Evolutionary conservation across 1,284 basidiomycete genomes (phyloP), one percentile per base, ranked within the genome.

Genomic region (Microbotryum lychnidis-dioicae): DNA sequence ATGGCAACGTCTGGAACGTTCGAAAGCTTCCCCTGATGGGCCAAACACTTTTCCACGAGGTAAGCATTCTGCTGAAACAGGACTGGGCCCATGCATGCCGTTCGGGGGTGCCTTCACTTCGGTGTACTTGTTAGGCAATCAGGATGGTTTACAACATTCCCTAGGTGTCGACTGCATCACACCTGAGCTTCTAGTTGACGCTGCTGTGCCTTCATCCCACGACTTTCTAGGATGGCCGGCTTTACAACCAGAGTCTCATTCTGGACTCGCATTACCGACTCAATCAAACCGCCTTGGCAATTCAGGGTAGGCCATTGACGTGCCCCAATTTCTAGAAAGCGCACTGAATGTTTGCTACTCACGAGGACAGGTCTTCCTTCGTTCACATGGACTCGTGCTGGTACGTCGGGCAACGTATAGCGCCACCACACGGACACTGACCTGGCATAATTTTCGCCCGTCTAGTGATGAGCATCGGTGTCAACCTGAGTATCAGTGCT

Each of bases 261-360:
- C 78, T 94, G 50, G 92, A 91, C 72, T 88, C 89, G 16, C 89
- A 93, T 0, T 76, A 92, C 42, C 88, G 89, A 61, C 80, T 94
- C 58, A 91, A 89, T 72, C 83, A 84, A 25, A 91, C 63, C n/a
- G 60, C 61, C 1, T 67, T 70, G 25, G 64, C 14, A 2, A 50
- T 47, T 18, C 61, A 70, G 27, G 68, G 68, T 3, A 29, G 61
- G 0, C 63, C 69, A 0, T 37, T 37, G 9, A 12, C 37, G 37
- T 37, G 37, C 7, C 9, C 4, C 14, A 10, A 12, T 12, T 16
- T 9, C 8, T 37, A 16, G 37, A 37, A 37, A 37, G 6, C 14
- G 37, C 37, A 16, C 1, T 37, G 2, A 37, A 2, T 10, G 9
- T 37, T 37, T 9, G 37, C 10, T 16, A 12, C 14, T 4, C 37